phyloP scores from a whole-genome alignment of 805 yeast species.

The Grigorovia yakushimaensis region DNA sequence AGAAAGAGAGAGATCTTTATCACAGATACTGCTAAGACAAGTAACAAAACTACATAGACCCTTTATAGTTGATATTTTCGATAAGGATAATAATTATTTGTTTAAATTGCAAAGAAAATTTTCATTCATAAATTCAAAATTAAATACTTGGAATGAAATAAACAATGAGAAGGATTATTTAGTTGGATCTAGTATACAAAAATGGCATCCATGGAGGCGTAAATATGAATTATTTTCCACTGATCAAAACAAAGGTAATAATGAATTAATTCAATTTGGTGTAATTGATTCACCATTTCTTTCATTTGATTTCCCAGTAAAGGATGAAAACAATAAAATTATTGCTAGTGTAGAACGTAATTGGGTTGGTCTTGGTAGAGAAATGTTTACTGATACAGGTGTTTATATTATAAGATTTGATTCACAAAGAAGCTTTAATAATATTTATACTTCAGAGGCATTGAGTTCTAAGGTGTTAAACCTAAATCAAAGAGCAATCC shows the following conservation, averaged over 20 bases:
- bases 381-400: slow-evolving; percentile 89
- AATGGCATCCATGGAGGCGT: slow-evolving; percentile 94
- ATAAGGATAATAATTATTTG: slow-evolving; percentile 48
- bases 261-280: slow-evolving; percentile 65
- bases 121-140: slow-evolving; percentile 80
- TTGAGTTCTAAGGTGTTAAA: slow-evolving; percentile 38
- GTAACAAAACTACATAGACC: slow-evolving; percentile 82
- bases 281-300: slow-evolving; percentile 78
- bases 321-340: slow-evolving; percentile 45
- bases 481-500: slow-evolving; percentile 73
- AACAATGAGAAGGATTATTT: slow-evolving; percentile 33
- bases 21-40: slow-evolving; percentile 70
- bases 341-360: slow-evolving; percentile 79
- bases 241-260: slow-evolving; percentile 25
- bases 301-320: slow-evolving; percentile 76
- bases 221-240: slow-evolving; percentile 60
- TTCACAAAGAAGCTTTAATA: slow-evolving; percentile 49
- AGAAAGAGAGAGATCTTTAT: slow-evolving; percentile 67
- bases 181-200: slow-evolving; percentile 82
- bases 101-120: slow-evolving; percentile 73
- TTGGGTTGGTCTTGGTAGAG: slow-evolving; percentile 93
- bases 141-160: slow-evolving; percentile 33
- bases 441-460: slow-evolving; percentile 38
- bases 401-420: slow-evolving; percentile 83
- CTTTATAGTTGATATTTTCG: slow-evolving; percentile 61